These are phyloP conservation scores for Phytophthora agathidicida DNA, from an alignment of 352 stramenopile species.

Conservation along the genomic window DNA sequence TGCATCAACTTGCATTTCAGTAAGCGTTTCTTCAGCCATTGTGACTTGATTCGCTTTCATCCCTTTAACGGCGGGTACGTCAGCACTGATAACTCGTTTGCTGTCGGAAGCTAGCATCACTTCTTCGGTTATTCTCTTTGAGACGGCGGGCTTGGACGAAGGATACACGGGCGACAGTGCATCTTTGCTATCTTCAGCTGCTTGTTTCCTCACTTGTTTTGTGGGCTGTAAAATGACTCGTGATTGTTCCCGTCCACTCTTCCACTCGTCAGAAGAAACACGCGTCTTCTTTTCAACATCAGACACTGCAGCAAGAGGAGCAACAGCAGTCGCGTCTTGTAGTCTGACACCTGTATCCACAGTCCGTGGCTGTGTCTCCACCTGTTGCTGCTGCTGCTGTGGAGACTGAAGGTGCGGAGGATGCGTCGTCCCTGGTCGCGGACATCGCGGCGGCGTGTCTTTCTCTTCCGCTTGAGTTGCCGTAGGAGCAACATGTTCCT, in stretches of 20 bases:
- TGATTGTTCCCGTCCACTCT: not conserved
- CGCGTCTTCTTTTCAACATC: not conserved
- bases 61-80: not conserved
- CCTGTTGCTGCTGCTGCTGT: not conserved
- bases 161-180: not conserved
- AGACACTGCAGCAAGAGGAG: not conserved
- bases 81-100: conserved; percentile 6
- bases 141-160: not conserved
- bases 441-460: not conserved
- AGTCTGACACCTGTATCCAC: not conserved
- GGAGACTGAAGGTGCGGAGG: not conserved
- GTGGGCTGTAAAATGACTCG: not conserved
- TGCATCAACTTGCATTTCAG: not conserved
- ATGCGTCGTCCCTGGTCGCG: not conserved
- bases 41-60: not conserved
- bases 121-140: not conserved
- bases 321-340: not conserved
- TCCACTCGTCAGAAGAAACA: not conserved
- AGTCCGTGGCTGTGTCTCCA: not conserved
- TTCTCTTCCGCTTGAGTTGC: not conserved
- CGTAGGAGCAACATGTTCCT: not conserved
- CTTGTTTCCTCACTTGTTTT: not conserved
- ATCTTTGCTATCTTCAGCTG: not conserved
- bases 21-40: not conserved
- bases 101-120: not conserved